These are phyloP conservation scores for Barnettozyma californica DNA, from an alignment of 805 yeast species.

Conservation along the genomic window DNA sequence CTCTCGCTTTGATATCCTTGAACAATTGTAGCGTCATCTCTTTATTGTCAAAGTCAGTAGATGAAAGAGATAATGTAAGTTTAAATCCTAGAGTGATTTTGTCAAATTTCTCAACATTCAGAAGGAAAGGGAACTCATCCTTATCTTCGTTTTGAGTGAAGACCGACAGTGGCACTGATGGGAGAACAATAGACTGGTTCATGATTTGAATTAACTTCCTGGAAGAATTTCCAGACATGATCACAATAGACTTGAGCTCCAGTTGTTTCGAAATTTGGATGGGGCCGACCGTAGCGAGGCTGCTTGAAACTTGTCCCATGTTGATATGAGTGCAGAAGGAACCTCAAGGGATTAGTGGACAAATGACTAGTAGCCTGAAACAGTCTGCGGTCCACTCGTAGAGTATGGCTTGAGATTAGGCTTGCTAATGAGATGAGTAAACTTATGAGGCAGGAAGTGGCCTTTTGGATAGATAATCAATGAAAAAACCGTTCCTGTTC, in stretches of 20 bases:
- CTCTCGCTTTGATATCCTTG: background rate
- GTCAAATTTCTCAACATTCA: slow-evolving; percentile 4
- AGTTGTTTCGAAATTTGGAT: background rate
- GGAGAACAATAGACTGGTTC: background rate
- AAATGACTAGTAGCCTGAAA: background rate
- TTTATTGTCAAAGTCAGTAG: background rate
- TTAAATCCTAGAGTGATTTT: background rate
- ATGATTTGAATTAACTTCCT: background rate
- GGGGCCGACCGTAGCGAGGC: background rate
- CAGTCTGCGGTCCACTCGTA: background rate
- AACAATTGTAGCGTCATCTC: background rate
- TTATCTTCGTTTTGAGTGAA: slow-evolving; percentile 11
- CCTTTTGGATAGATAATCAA: background rate
- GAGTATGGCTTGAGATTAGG: background rate
- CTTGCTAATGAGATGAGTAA: too few relatives aligned
- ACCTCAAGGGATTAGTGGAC: background rate
- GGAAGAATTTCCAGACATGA: background rate
- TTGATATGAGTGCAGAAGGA: background rate
- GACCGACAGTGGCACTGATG: slow-evolving; percentile 3
- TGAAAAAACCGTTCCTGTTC: background rate
- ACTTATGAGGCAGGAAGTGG: background rate
- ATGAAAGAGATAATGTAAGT: background rate
- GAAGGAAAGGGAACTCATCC: slow-evolving; percentile 9
- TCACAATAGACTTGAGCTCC: background rate
- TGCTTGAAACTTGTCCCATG: slow-evolving; percentile 3